Evolutionary conservation across 1,284 basidiomycete species (phyloP).

Genomic region (Thelephora terrestris): DNA sequence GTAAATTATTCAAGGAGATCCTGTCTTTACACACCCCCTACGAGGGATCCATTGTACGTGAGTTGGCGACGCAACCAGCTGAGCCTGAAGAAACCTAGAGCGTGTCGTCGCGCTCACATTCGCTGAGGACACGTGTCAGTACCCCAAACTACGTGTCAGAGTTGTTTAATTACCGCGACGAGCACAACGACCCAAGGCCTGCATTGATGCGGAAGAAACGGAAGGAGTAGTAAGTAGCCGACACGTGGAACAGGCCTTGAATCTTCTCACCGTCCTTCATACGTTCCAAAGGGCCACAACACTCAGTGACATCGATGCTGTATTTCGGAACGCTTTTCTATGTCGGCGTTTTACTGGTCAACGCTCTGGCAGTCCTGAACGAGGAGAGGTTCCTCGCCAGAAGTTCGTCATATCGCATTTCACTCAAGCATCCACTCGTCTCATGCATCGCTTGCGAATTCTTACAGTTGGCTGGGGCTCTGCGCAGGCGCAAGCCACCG

Average conservation of each 20-base stretch:
- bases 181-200: not conserved
- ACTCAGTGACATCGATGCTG: constrained; percentile 28
- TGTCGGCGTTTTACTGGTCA: constrained; percentile 75
- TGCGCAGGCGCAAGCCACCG: constrained; percentile 43
- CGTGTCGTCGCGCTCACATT: not conserved
- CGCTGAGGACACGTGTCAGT: not conserved
- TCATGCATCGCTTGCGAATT: constrained; percentile 7
- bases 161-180: not conserved
- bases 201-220: not conserved
- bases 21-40: constrained; percentile 28
- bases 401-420: constrained; percentile 45
- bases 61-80: constrained; percentile 14
- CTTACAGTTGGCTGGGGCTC: constrained; percentile 90
- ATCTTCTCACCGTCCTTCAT: not conserved
- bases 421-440: constrained; percentile 1
- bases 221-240: not conserved
- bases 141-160: not conserved
- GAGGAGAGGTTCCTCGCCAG: constrained; percentile 92
- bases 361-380: constrained; percentile 88
- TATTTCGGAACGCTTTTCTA: constrained; percentile 61
- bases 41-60: constrained; percentile 24
- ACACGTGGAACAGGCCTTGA: not conserved
- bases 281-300: not conserved
- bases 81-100: not conserved
- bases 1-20: not conserved